phyloP scores from a whole-genome alignment of 1,139 yeast species.

The Taphrina wiesneri region DNA sequence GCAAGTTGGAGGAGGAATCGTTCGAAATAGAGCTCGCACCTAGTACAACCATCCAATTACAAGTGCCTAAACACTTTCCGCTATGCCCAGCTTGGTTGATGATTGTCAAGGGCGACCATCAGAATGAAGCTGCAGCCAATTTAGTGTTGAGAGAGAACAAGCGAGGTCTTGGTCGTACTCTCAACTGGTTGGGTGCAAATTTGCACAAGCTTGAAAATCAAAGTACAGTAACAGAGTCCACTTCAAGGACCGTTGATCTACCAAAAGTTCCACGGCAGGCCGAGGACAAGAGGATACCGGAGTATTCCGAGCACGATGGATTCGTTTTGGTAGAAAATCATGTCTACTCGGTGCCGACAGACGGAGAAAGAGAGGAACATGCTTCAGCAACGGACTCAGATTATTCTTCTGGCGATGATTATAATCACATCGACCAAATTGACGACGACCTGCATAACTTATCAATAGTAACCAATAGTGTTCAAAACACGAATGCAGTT shows the following conservation, averaged over 20 bases:
- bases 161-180: conserved; percentile 14
- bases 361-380: too few species aligned
- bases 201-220: background rate
- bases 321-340: conserved; percentile 6
- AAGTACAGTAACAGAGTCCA: background rate
- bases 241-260: too few species aligned
- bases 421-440: conserved; percentile 28
- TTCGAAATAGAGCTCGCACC: conserved; percentile 4
- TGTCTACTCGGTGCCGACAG: conserved; percentile 5
- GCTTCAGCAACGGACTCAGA: background rate
- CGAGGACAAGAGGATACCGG: background rate
- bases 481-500: background rate
- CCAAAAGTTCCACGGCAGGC: background rate
- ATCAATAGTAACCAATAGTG: background rate
- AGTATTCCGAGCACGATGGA: conserved; percentile 5
- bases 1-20: background rate
- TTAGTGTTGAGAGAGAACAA: background rate
- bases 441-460: conserved; percentile 16
- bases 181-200: conserved; percentile 28
- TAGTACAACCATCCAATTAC: background rate
- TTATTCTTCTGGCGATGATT: conserved; percentile 12
- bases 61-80: conserved; percentile 17
- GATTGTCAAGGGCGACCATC: conserved; percentile 16
- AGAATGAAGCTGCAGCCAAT: conserved; percentile 18
- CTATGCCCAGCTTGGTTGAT: conserved; percentile 24